Evolutionary conservation across 768 basidiomycete genomes (phyloP).

Genomic region (Tubosaeta sp.): DNA sequence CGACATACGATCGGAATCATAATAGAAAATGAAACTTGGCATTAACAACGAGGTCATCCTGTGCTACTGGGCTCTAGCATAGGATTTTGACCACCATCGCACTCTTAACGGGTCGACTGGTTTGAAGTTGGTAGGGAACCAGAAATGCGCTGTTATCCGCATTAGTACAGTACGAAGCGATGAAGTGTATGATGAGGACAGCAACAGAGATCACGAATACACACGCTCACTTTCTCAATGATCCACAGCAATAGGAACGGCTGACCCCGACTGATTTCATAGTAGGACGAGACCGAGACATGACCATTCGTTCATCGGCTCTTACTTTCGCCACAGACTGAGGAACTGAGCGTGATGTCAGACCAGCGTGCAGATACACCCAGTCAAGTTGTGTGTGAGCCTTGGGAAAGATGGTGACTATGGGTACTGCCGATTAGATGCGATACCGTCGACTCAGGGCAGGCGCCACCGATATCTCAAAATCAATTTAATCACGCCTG

Average conservation of each 20-base stretch:
- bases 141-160: too few species aligned
- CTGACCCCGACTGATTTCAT: background rate
- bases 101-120: too few species aligned
- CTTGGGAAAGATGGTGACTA: background rate
- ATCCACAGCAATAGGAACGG: background rate
- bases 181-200: conserved; percentile 1
- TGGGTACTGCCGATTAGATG: conserved; percentile 21
- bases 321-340: background rate
- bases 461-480: conserved; percentile 26
- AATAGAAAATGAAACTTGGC: too few species aligned
- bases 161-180: too few species aligned
- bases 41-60: conserved; percentile 73
- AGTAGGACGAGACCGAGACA: background rate
- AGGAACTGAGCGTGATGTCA: background rate
- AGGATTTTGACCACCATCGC: conserved; percentile 38
- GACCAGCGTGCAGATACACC: background rate
- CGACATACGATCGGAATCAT: too few species aligned
- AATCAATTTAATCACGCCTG: conserved; percentile 18
- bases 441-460: conserved; percentile 30
- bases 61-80: conserved; percentile 65
- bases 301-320: background rate
- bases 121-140: too few species aligned
- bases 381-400: background rate
- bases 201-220: background rate
- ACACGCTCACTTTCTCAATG: background rate